phyloP scores from a whole-genome alignment of 2,329 filamentous ascomycete species.

The Microdochium bolleyi region DNA sequence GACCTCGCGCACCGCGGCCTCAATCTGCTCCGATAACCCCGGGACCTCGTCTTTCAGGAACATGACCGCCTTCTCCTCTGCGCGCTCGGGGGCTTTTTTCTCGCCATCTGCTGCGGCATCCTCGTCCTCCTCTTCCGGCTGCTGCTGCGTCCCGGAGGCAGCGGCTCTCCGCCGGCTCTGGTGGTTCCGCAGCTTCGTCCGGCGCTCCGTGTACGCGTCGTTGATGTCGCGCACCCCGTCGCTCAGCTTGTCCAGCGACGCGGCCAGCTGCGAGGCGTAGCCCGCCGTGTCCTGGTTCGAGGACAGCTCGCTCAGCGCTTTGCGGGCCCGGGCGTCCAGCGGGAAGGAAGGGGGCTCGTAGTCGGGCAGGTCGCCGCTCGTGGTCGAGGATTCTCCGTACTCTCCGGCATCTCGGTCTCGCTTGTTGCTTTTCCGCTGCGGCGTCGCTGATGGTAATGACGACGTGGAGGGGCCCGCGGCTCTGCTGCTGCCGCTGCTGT shows the following conservation, averaged over 20 bases:
- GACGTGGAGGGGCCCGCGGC: neutral
- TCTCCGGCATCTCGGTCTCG: conserved; percentile 6
- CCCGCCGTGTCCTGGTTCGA: conserved; percentile 28
- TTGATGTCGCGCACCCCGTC: conserved; percentile 40
- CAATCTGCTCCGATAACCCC: conserved; percentile 33
- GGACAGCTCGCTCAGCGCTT: conserved; percentile 32
- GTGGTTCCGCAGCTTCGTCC: conserved; percentile 21
- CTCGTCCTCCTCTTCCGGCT: conserved; percentile 20
- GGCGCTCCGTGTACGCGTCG: conserved; percentile 30
- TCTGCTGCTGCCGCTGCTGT: too few relatives aligned
- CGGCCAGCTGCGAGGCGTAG: conserved; percentile 38
- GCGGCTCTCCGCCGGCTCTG: neutral
- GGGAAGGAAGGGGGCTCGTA: conserved; percentile 41
- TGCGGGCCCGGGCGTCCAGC: conserved; percentile 29
- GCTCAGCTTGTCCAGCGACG: conserved; percentile 33
- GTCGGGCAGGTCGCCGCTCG: conserved; percentile 27
- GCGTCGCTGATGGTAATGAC: conserved; percentile 13
- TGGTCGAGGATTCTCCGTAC: conserved; percentile 1
- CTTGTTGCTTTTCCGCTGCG: conserved; percentile 6
- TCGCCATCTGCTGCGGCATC: conserved; percentile 8
- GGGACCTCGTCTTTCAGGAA: conserved; percentile 30
- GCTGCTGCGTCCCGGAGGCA: conserved; percentile 14
- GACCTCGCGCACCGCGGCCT: conserved; percentile 35
- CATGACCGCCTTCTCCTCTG: conserved; percentile 27
- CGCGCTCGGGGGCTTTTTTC: conserved; percentile 25